Evolutionary conservation across 2,329 filamentous ascomycete genomes (phyloP), one percentile per base, ranked within the genome.

Genomic region (Nannizzia gypsea): DNA sequence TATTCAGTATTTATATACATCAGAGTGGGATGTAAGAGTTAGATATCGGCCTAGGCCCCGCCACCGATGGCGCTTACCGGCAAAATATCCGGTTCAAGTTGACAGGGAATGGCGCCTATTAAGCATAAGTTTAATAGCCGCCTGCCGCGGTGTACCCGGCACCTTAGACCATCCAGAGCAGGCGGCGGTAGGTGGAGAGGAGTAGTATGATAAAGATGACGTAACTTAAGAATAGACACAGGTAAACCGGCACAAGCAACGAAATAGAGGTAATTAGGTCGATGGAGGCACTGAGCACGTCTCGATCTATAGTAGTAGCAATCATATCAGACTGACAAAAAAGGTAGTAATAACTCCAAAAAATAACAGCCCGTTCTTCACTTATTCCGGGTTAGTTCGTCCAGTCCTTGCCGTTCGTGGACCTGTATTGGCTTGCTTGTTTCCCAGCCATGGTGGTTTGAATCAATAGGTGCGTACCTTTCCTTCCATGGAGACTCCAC

Each of bases 241-340:
- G 28, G 26, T 11, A 9, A 13, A 13, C 26, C 15, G 31, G 13
- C n/a, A 15, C 9, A 50, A 28, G 20, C 5, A 3, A n/a, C 11
- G 17, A 15, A 31, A 22, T 34, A 17, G 24, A 34, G 15, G 24
- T 48, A 48, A 48, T 31, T 54, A 34, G 48, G 48, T 31, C 26
- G 28, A 54, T 31, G n/a, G 48, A 34, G 48, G 48, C 48, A 54
- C 48, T 34, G 48, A 34, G 48, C 48, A 54, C 28, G 48, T 54
- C 48, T 54, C 26, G 48, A 31, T 54, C 48, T 54, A 54, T 54
- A 54, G 34, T 31, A 31, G 31, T 31, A 36, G 31, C 31, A 36
- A n/a, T 31, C 48, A 34, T 54, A 54, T 17, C 31, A 34, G 48
- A 34, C 48, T 17, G 13, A 31, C 28, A 31, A 34, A n/a, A 3